These are phyloP conservation scores for Phytophthora citrophthora DNA, from an alignment of 352 stramenopile species.

Conservation along the genomic window DNA sequence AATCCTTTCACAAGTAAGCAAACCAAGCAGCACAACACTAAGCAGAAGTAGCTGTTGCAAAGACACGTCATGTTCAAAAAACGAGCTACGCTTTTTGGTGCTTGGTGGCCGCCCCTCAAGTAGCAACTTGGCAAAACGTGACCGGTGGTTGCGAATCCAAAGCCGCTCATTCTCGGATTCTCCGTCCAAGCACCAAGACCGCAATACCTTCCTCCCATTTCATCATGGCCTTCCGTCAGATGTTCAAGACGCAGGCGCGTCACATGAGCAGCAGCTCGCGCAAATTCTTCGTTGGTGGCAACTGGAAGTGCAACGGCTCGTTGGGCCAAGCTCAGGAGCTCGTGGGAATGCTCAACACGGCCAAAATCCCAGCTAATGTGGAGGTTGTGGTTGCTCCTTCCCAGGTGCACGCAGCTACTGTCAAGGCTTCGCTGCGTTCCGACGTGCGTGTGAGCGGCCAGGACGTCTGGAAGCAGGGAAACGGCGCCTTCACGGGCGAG, in stretches of 20 bases:
- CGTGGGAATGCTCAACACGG: slow-evolving; percentile 85
- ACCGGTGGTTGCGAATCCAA: slow-evolving; percentile 10
- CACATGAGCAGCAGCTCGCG: slow-evolving; percentile 71
- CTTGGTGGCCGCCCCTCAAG: slow-evolving; percentile 18
- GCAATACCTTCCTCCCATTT: not conserved
- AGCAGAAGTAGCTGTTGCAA: no score
- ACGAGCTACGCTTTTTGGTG: no score
- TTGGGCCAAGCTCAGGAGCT: slow-evolving; percentile 69
- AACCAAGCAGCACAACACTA: slow-evolving; percentile 6
- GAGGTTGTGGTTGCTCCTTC: slow-evolving; percentile 98
- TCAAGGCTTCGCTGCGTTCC: slow-evolving; percentile 63
- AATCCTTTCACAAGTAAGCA: slow-evolving; percentile 31
- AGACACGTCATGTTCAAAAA: slow-evolving; percentile 9
- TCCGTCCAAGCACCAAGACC: slow-evolving; percentile 39
- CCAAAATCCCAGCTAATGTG: slow-evolving; percentile 76
- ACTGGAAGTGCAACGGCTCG: slow-evolving; percentile 98
- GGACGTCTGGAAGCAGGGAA: slow-evolving; percentile 95
- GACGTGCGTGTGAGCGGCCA: slow-evolving; percentile 90
- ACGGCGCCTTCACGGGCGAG: slow-evolving; percentile 98
- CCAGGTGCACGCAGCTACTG: slow-evolving; percentile 88
- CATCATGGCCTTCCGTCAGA: slow-evolving; percentile 54
- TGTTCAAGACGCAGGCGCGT: slow-evolving; percentile 57
- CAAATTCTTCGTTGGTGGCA: slow-evolving; percentile 99
- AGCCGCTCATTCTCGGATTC: slow-evolving; percentile 54
- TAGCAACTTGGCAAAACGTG: slow-evolving; percentile 9